Percentiles rank a stretch among this genome's conserved stretches.
Evolutionary conservation across 2,329 filamentous ascomycete genomes (phyloP).

Genomic region (Furcasterigmium sp.): DNA sequence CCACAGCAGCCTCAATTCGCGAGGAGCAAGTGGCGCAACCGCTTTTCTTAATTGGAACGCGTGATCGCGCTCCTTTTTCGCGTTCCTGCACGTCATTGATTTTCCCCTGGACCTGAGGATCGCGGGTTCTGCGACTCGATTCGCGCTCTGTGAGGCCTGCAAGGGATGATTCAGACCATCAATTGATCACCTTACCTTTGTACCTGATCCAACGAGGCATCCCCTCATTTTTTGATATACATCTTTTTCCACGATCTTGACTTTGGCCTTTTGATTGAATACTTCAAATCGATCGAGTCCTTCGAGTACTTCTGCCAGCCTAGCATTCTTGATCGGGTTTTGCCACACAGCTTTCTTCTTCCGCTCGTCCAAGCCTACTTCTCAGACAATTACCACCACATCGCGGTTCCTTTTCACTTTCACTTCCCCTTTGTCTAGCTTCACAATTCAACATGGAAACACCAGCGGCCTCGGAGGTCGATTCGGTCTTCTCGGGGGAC

Average conservation of each 20-base stretch:
- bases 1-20: neutral
- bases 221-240: neutral
- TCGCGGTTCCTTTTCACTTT: neutral
- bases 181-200: neutral
- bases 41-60: neutral
- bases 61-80: slow-evolving; percentile 28
- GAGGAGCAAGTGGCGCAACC: neutral
- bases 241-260: neutral
- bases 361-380: too few species aligned
- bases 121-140: too few species aligned
- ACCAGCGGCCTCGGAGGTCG: slow-evolving; percentile 22
- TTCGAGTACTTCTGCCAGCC: too few species aligned
- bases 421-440: too few species aligned
- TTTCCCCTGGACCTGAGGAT: neutral
- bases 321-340: too few species aligned
- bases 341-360: too few species aligned
- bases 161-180: neutral
- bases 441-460: slow-evolving; percentile 22
- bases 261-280: neutral
- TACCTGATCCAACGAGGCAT: too few species aligned
- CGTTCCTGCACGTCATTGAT: slow-evolving; percentile 21
- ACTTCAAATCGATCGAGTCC: too few species aligned
- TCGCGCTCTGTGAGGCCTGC: too few species aligned
- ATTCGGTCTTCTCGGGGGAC: slow-evolving; percentile 20
- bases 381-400: too few species aligned